Evolutionary conservation across 768 basidiomycete species (phyloP).

Genomic region (Auricularia sp.): DNA sequence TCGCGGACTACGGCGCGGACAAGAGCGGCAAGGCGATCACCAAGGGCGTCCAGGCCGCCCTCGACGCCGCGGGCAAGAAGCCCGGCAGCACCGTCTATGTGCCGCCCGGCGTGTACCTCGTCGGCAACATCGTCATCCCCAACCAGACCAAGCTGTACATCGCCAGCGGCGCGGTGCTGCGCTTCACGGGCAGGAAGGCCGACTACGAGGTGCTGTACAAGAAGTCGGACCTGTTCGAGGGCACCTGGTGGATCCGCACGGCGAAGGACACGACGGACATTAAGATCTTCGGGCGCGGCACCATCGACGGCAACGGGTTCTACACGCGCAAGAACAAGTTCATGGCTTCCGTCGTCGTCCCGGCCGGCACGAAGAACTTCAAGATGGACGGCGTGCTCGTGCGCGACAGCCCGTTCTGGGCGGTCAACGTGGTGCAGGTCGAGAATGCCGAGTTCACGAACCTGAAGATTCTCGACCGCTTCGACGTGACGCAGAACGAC

Average conservation of each 20-base stretch:
- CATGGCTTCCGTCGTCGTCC: neutral
- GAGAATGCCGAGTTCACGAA: neutral
- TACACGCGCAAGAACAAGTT: neutral
- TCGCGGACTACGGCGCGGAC: neutral
- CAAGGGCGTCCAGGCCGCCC: neutral
- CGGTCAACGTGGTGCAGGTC: neutral
- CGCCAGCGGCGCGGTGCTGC: neutral
- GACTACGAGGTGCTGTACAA: neutral
- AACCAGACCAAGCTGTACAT: neutral
- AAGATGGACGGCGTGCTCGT: neutral
- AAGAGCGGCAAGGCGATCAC: neutral
- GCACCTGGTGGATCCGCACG: neutral
- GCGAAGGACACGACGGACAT: neutral
- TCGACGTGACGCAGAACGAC: neutral
- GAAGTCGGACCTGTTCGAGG: neutral
- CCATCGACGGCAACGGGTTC: neutral
- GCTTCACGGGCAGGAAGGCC: neutral
- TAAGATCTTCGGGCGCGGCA: neutral
- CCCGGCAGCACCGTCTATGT: neutral
- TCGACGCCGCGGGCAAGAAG: neutral
- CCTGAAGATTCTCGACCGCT: neutral
- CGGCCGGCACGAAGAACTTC: neutral
- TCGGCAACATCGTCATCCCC: neutral
- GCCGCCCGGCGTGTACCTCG: neutral
- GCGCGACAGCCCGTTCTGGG: neutral